phyloP scores from a whole-genome alignment of 2,329 filamentous ascomycete genomes.

The Aspergillus fischeri region DNA sequence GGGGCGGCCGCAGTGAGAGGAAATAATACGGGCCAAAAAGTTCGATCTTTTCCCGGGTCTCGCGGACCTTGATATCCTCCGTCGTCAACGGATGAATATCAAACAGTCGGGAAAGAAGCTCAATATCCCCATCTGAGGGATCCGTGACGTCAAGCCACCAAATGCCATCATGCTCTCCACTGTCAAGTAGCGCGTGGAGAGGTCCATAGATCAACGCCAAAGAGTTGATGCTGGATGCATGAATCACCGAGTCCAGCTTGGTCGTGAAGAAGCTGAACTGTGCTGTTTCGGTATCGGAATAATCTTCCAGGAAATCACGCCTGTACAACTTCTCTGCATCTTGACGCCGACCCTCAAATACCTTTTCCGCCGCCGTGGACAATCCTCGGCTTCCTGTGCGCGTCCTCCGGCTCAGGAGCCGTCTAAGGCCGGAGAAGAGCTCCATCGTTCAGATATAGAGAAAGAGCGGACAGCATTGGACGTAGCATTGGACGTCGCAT shows the following conservation, averaged over 20 bases:
- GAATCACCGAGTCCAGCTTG: slow-evolving; percentile 81
- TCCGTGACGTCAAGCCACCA: slow-evolving; percentile 96
- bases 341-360: background rate
- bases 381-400: background rate
- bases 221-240: slow-evolving; percentile 76
- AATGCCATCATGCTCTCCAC: slow-evolving; percentile 63
- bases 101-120: slow-evolving; percentile 82
- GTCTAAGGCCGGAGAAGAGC: background rate
- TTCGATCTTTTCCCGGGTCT: slow-evolving; percentile 94
- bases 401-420: background rate
- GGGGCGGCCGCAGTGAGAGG: slow-evolving; percentile 87
- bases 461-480: background rate
- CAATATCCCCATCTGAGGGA: slow-evolving; percentile 81
- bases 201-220: slow-evolving; percentile 79
- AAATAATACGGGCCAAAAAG: slow-evolving; percentile 97
- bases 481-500: background rate
- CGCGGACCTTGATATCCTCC: slow-evolving; percentile 89
- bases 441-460: background rate
- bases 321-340: background rate
- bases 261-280: slow-evolving; percentile 93
- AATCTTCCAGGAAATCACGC: background rate
- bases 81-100: slow-evolving; percentile 91
- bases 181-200: slow-evolving; percentile 56
- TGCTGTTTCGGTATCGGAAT: slow-evolving; percentile 49
- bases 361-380: background rate